A percentile compares a stretch with the other conserved stretches of the same genome.
These are phyloP conservation scores for Coemansia sp. DNA, from an alignment of 192 early-diverging fungal species.

Conservation along the genomic window DNA sequence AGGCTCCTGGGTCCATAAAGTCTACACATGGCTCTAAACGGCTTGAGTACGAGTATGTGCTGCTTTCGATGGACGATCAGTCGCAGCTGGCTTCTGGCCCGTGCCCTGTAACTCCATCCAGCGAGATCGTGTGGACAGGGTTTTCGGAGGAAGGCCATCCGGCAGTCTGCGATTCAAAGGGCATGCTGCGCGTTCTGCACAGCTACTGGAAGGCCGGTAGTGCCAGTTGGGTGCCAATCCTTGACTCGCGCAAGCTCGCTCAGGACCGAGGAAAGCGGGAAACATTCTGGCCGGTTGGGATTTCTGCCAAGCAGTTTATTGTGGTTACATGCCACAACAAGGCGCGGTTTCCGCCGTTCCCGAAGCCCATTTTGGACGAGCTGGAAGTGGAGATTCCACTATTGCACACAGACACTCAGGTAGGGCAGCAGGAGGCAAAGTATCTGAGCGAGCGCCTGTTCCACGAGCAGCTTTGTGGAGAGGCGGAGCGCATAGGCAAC, in stretches of 20 bases:
- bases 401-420: conserved; percentile 54
- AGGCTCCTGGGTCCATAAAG: conserved; percentile 22
- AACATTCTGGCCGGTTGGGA: conserved; percentile 84
- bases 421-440: conserved; percentile 50
- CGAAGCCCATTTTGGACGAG: conserved; percentile 68
- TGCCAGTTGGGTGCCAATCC: conserved; percentile 79
- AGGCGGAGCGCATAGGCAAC: conserved; percentile 50
- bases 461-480: conserved; percentile 59
- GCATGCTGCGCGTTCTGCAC: conserved; percentile 72
- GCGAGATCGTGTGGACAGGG: conserved; percentile 75
- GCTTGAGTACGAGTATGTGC: conserved; percentile 40
- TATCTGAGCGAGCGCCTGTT: conserved; percentile 58
- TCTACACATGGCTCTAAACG: conserved; percentile 18
- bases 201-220: conserved; percentile 57
- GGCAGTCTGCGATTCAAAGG: conserved; percentile 75
- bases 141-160: conserved; percentile 81
- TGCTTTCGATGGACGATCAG: conserved; percentile 44
- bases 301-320: conserved; percentile 68
- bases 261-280: conserved; percentile 51
- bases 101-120: conserved; percentile 64
- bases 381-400: conserved; percentile 68
- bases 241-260: conserved; percentile 61
- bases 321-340: conserved; percentile 64
- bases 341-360: conserved; percentile 61
- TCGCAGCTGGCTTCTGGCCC: conserved; percentile 36